Evolutionary conservation across 192 early-diverging fungal species (phyloP), one percentile per base, ranked within the genome.

Genomic region (Nowakowskiella sp.): DNA sequence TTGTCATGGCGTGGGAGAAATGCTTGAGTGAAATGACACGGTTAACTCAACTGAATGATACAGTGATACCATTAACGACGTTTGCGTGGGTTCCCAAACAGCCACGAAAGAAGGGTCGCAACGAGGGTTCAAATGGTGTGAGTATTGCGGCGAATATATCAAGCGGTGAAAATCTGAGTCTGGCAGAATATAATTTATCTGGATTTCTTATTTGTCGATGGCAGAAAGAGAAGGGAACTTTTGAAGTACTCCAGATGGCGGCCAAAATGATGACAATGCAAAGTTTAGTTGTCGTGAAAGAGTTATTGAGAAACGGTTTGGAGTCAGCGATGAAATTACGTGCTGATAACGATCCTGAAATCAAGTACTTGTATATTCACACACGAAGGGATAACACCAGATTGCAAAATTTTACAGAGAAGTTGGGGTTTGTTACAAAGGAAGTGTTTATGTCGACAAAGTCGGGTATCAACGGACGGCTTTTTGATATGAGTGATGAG

Each of bases 321-420:
- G 19, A 39, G 19, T 13, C 36, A 39, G 19, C 36, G 19, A 13
- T 39, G 36, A 39, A 19, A 13, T 13, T 19, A 13, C 36, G 36
- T 13, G 19, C 13, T 19, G 19, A 13, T 13, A 39, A 39, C 36
- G 36, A 13, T 13, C 13, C 13, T 19, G 13, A 19, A 39, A 39
- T 13, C 36, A 13, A 30, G 6, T 34, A 34, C 36, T 44, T 60
- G 8, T 60, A 46, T 43, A 27, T 53, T 28, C 51, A 54, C 23
- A 60, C 58, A 9, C 49, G 58, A 31, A 6, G 24, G 4, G 42
- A 54, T n/a, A 60, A 60, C 30, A 13, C n/a, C n/a, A n/a, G n/a
- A n/a, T n/a, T 60, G 58, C 58, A 60, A 30, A 26, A 53, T 2
- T 60, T 60, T 31, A n/a, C 22, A 16, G 58, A 60, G 42, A 60